Evolutionary conservation across 2,329 filamentous ascomycete genomes (phyloP).

Genomic region (Hypoxylon sp.): DNA sequence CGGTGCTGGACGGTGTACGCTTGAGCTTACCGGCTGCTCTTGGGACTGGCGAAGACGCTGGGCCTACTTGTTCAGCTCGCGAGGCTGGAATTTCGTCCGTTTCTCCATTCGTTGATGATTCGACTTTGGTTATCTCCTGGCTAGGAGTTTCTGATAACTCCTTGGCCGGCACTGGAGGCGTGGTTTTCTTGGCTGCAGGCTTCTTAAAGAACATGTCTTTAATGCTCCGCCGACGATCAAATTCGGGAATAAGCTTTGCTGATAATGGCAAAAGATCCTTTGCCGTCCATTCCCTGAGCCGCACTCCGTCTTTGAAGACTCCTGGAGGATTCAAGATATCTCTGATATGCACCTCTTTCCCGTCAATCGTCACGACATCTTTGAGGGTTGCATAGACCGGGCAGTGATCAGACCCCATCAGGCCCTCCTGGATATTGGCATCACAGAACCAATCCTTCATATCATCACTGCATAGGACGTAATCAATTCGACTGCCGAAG

Average conservation of each 20-base stretch:
- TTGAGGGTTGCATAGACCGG: slow-evolving; percentile 85
- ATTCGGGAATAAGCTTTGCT: slow-evolving; percentile 87
- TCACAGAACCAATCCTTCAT: slow-evolving; percentile 85
- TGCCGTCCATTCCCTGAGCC: slow-evolving; percentile 73
- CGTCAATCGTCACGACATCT: slow-evolving; percentile 68
- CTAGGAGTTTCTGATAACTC: slow-evolving; percentile 22
- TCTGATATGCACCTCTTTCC: slow-evolving; percentile 64
- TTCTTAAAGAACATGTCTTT: slow-evolving; percentile 89
- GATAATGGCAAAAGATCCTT: slow-evolving; percentile 80
- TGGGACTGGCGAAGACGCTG: slow-evolving; percentile 40
- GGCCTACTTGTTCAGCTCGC: slow-evolving; percentile 29
- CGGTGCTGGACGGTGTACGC: slow-evolving; percentile 44
- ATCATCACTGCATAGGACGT: slow-evolving; percentile 83
- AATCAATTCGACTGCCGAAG: slow-evolving; percentile 93
- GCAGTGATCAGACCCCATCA: slow-evolving; percentile 97
- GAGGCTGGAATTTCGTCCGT: slow-evolving; percentile 41
- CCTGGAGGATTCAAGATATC: slow-evolving; percentile 84
- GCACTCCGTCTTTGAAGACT: slow-evolving; percentile 75
- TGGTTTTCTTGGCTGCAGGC: slow-evolving; percentile 49
- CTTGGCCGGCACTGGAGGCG: slow-evolving; percentile 33
- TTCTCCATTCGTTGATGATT: slow-evolving; percentile 11
- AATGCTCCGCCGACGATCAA: slow-evolving; percentile 85
- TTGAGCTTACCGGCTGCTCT: slow-evolving; percentile 45
- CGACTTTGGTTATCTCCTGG: slow-evolving; percentile 13
- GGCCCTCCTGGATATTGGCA: slow-evolving; percentile 90